Conservation (phyloP, 768 basidiomycete genomes). For the Phlegmacium glaucopus region DNA sequence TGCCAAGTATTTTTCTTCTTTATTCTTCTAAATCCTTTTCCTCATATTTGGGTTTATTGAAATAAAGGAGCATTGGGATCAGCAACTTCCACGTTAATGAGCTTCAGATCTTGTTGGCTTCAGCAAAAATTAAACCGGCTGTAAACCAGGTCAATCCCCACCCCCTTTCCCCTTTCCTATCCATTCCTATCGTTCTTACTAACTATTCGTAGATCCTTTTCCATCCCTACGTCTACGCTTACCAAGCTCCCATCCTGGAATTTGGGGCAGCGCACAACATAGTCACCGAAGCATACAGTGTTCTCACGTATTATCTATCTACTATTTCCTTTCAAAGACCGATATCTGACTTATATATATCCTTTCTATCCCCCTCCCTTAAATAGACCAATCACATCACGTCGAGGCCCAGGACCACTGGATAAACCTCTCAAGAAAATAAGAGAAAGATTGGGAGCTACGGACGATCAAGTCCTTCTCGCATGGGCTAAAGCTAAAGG, state of each 20-base stretch:
- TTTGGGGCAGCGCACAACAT: slow-evolving; percentile 51
- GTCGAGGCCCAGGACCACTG: slow-evolving; percentile 61
- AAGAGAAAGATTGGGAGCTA: slow-evolving; percentile 45
- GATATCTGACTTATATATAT: background rate
- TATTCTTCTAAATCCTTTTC: too few species aligned
- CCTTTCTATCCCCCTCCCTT: background rate
- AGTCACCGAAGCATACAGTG: slow-evolving; percentile 67
- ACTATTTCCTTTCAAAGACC: background rate
- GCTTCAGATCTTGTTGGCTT: slow-evolving; percentile 50
- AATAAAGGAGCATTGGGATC: slow-evolving; percentile 67
- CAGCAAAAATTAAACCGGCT: slow-evolving; percentile 59
- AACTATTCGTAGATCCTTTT: slow-evolving; percentile 46
- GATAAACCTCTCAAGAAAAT: slow-evolving; percentile 56
- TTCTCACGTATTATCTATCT: slow-evolving; percentile 56
- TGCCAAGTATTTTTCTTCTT: slow-evolving; percentile 40
- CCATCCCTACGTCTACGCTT: slow-evolving; percentile 61
- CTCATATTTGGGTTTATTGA: too few species aligned
- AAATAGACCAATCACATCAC: slow-evolving; percentile 53
- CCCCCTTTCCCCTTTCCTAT: background rate
- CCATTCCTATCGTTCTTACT: background rate
- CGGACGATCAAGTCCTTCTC: slow-evolving; percentile 64
- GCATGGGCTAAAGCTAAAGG: slow-evolving; percentile 74
- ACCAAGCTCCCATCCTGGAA: slow-evolving; percentile 16
- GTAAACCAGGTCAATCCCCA: slow-evolving; percentile 57
- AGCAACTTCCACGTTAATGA: slow-evolving; percentile 63